These are phyloP conservation scores for Coniferiporia weirii DNA, from an alignment of 1,284 basidiomycete genomes.

Conservation along the genomic window DNA sequence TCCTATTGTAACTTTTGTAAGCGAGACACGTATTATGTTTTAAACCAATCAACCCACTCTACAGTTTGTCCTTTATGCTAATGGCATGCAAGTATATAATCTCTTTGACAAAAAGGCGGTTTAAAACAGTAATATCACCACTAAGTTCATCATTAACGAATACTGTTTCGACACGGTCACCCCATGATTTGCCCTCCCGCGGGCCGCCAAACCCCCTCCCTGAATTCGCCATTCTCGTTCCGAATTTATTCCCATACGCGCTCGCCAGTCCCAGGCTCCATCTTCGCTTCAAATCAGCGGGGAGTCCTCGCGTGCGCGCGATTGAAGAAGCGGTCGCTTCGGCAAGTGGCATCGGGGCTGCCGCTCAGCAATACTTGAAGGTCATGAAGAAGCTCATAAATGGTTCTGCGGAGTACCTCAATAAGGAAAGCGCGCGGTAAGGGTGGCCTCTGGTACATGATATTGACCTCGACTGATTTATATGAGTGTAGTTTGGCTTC, in stretches of 20 bases:
- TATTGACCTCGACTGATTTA: neutral
- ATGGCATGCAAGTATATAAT: no score
- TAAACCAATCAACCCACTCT: no score
- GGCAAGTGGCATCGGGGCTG: slow-evolving; percentile 40
- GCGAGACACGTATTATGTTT: no score
- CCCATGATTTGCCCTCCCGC: slow-evolving; percentile 51
- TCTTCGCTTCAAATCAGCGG: slow-evolving; percentile 76
- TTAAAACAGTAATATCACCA: no score
- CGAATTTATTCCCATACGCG: slow-evolving; percentile 77
- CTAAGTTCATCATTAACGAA: slow-evolving; percentile 61
- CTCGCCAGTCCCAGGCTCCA: slow-evolving; percentile 83
- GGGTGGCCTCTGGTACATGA: slow-evolving; percentile 23
- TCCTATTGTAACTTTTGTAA: no score
- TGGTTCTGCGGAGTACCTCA: slow-evolving; percentile 71
- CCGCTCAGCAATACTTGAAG: slow-evolving; percentile 80
- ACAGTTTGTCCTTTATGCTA: no score
- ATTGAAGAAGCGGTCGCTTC: slow-evolving; percentile 56
- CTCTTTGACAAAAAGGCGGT: neutral
- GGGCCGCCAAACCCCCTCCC: slow-evolving; percentile 64
- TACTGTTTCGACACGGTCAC: slow-evolving; percentile 70
- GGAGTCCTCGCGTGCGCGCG: slow-evolving; percentile 74
- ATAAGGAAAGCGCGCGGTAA: slow-evolving; percentile 83
- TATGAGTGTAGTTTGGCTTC: slow-evolving; percentile 45
- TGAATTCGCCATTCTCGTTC: slow-evolving; percentile 44
- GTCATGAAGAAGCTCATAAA: slow-evolving; percentile 87